Evolutionary conservation across 495 filamentous ascomycete genomes (phyloP).

Genomic region (Jackrogersella multiformis): DNA sequence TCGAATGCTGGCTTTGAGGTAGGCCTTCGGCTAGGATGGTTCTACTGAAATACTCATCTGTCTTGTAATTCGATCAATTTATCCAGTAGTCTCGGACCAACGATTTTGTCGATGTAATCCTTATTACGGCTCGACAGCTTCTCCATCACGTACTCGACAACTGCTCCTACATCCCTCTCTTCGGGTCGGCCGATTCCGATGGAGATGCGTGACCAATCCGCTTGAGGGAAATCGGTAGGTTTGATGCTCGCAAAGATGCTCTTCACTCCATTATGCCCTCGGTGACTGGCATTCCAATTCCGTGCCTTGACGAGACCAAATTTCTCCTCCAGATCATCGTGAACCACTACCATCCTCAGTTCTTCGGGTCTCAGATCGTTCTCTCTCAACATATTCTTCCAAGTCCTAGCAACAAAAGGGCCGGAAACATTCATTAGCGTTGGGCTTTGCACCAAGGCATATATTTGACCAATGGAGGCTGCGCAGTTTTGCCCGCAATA

Average conservation of each 20-base stretch:
- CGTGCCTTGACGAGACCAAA: conserved; percentile 70
- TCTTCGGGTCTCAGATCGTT: conserved; percentile 47
- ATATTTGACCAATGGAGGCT: conserved; percentile 57
- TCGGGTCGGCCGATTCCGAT: conserved; percentile 78
- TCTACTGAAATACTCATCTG: conserved; percentile 44
- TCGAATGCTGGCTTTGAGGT: too few species aligned
- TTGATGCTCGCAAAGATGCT: conserved; percentile 64
- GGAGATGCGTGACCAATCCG: conserved; percentile 60
- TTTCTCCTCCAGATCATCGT: conserved; percentile 82
- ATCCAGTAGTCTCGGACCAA: conserved; percentile 60
- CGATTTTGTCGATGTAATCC: conserved; percentile 58
- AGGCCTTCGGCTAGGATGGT: too few species aligned
- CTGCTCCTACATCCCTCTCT: conserved; percentile 63
- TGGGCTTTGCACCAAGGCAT: conserved; percentile 73
- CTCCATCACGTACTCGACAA: conserved; percentile 73
- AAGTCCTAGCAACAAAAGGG: conserved; percentile 57
- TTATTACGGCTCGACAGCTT: conserved; percentile 64
- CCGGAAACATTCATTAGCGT: conserved; percentile 81
- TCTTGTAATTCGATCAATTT: conserved; percentile 59
- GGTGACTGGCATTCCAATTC: conserved; percentile 66
- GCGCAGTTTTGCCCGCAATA: conserved; percentile 52
- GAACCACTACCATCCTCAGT: conserved; percentile 72
- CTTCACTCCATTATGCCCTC: conserved; percentile 84
- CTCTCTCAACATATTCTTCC: conserved; percentile 51
- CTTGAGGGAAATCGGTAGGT: conserved; percentile 34